phyloP scores from a whole-genome alignment of 2,329 filamentous ascomycete genomes.

The Pezicula neosporulosa region DNA sequence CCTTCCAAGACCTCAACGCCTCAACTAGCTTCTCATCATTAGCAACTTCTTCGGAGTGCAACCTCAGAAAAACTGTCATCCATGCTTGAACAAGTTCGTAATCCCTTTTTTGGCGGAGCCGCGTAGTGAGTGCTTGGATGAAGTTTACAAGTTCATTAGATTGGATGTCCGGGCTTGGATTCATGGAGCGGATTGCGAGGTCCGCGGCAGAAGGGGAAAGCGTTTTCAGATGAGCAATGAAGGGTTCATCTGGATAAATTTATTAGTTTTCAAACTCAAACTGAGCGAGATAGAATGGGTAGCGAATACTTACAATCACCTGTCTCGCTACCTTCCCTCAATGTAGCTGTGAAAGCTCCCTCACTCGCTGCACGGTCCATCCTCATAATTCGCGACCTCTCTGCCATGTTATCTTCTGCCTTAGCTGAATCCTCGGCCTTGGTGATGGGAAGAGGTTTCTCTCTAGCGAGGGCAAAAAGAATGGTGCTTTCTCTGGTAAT shows the following conservation, averaged over 20 bases:
- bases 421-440: constrained; percentile 23
- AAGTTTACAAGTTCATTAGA: constrained; percentile 76
- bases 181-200: constrained; percentile 82
- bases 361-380: constrained; percentile 57
- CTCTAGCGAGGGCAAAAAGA: constrained; percentile 77
- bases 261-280: constrained; percentile 20
- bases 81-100: constrained; percentile 95
- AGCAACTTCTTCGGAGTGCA: constrained; percentile 65
- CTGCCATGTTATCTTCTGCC: constrained; percentile 34
- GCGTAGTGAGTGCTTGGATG: constrained; percentile 71
- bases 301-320: constrained; percentile 54
- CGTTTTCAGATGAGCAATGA: constrained; percentile 76
- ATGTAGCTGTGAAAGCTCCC: constrained; percentile 54
- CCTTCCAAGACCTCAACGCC: constrained; percentile 67
- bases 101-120: constrained; percentile 67
- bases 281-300: not conserved
- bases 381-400: constrained; percentile 66
- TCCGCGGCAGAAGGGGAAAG: constrained; percentile 84
- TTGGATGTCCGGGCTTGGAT: constrained; percentile 35
- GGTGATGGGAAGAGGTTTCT: constrained; percentile 17
- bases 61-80: constrained; percentile 89
- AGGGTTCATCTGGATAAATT: constrained; percentile 47
- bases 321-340: constrained; percentile 49
- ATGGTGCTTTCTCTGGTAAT: constrained; percentile 88
- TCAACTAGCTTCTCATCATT: constrained; percentile 44